Evolutionary conservation across 805 yeast species (phyloP), one percentile per base, ranked within the genome.

Genomic region (Blastobotrys peoriensis): DNA sequence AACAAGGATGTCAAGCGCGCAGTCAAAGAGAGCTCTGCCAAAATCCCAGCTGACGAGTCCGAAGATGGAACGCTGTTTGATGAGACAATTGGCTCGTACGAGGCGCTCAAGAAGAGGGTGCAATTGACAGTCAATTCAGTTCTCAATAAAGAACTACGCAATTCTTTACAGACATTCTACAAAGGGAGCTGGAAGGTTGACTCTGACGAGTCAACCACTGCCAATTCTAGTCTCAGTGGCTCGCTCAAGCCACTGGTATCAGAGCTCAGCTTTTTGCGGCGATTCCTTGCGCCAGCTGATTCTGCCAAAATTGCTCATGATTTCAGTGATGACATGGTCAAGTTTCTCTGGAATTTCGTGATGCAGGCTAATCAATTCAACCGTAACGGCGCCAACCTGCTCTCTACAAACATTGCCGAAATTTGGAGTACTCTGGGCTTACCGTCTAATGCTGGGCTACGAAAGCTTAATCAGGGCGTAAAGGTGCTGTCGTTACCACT

Each of bases 51-150:
- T 2, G 44, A 46, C 21, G 58, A 47, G 27, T 57, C 54, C 28
- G 62, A 59, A 35, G 62, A 60, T 35, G 58, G 64, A 9, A 68
- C 76, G 2, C 66, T 73, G 38, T 73, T 73, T 50, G 72, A 70
- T 41, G 69, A 71, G 18, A 68, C 72, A 18, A 66, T 67, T 17
- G 52, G 49, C 3, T 68, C 69, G 1, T 73, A 72, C 48, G 46
- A 58, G 15, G 61, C 59, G 5, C 49, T 73, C 19, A 48, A 61
- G 30, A 43, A 46, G 2, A 55, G 61, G 30, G 61, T 68, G 2
- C 57, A 60, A 3, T 50, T 52, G 9, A 56, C 62, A 21, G 49
- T 70, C 9, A 50, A 49, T 4, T 18, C 22, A 8, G 16, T 19
- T 34, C 18, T 34, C 21, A 51, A 48, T 6, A 62, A 63, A 36